A percentile compares a stretch with the other conserved stretches of the same genome.
phyloP scores from a whole-genome alignment of 352 stramenopile genomes.

The Globisporangium camurandrum region DNA sequence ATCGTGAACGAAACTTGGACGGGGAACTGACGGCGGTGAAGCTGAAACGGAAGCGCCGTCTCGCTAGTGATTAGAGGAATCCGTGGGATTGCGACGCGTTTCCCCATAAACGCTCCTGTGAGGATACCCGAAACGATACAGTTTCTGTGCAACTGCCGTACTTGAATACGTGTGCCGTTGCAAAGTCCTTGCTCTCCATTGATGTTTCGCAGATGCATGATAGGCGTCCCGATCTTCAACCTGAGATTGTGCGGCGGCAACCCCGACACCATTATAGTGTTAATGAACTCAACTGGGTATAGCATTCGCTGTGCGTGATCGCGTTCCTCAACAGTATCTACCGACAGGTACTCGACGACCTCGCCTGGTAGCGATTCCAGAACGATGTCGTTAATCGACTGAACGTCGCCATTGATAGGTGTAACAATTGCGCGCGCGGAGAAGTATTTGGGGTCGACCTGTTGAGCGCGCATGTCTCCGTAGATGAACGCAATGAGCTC shows the following conservation, averaged over 20 bases:
- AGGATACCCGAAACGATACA: constrained; percentile 24
- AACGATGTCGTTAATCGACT: not conserved
- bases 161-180: constrained; percentile 19
- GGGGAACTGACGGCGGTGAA: constrained; percentile 18
- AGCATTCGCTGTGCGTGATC: not conserved
- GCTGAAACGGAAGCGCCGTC: constrained; percentile 13
- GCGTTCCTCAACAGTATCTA: not conserved
- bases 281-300: not conserved
- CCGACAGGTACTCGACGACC: not conserved
- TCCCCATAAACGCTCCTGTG: constrained; percentile 8
- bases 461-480: not conserved
- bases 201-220: constrained; percentile 27
- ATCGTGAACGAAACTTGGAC: constrained; percentile 22
- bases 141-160: constrained; percentile 15
- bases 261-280: constrained; percentile 16
- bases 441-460: not conserved
- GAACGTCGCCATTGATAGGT: not conserved
- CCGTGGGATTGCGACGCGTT: constrained; percentile 14
- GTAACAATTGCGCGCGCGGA: not conserved
- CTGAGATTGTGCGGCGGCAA: constrained; percentile 20
- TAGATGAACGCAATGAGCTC: not conserved
- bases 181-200: constrained; percentile 16
- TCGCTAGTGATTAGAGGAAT: constrained; percentile 15
- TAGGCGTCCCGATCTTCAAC: constrained; percentile 13
- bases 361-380: not conserved